Conservation (phyloP, 83 land plant species). For the Thuja plicata region DNA sequence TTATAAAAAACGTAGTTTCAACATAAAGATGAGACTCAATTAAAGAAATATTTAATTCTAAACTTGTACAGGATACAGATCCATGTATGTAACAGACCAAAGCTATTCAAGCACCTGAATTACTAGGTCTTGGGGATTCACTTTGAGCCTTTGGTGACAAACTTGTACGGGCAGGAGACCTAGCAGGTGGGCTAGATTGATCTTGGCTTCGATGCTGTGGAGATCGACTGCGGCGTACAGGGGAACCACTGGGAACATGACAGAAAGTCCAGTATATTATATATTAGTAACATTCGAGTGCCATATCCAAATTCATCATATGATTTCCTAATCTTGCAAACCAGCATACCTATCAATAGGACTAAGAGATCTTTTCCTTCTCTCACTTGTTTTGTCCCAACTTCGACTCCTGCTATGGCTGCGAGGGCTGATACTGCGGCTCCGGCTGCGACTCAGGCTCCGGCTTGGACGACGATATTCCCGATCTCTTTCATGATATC, state of each 20-base stretch:
- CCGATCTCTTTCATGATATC: conserved; percentile 1
- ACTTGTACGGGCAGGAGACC: conserved; percentile 11
- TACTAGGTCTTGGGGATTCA: conserved; percentile 7
- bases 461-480: not conserved
- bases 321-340: conserved; percentile 2
- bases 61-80: not conserved
- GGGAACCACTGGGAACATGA: not conserved
- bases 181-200: not conserved
- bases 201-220: not conserved
- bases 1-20: not conserved
- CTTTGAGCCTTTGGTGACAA: not conserved
- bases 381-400: not conserved
- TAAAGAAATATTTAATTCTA: not conserved
- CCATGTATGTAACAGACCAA: not conserved
- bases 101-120: not conserved
- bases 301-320: not conserved
- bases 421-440: conserved; percentile 9
- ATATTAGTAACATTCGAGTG: not conserved
- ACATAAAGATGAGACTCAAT: not conserved
- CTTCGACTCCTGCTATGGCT: conserved; percentile 2
- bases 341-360: not conserved
- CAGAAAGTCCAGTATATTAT: not conserved
- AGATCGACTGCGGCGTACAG: not conserved
- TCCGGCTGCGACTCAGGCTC: not conserved
- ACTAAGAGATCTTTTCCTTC: not conserved